Evolutionary conservation across 2,329 filamentous ascomycete species (phyloP), one percentile per base, ranked within the genome.

Genomic region (Trichoderma simmonsii): DNA sequence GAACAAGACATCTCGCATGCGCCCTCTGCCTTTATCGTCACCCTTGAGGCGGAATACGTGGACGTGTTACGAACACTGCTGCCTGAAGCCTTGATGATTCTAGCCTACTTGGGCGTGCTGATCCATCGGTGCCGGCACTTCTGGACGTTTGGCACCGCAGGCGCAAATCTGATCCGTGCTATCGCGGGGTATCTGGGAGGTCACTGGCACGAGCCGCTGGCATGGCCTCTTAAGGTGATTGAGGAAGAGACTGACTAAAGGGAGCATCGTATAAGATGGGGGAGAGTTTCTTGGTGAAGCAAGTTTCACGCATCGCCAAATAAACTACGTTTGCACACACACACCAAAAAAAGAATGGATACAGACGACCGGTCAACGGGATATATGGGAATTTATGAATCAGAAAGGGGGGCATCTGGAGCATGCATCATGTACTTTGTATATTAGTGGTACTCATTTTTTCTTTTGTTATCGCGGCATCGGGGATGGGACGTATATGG

Each of bases 31-130:
- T 82, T 81, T 61, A 78, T 78, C 11, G 78, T 81, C 3, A 72
- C 78, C 21, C 75, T 83, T 3, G 75, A 78, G 4, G 73, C 75
- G 3, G 79, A 79, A 18, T 84, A 80, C 62, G 75, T 82, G 54
- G 78, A 82, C 8, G 75, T 80, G 21, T 74, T 84, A 34, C 77
- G 78, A 18, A 78, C 79, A 32, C 75, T 79, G n/a, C 77, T 79
- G 0, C 82, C 83, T 0, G 83, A 83, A 62, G 83, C 83, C 8
- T 77, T 88, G 28, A 78, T 86, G 12, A 81, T 87, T 7, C 76
- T 88, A 26, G 85, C 84, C 6, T 82, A 87, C 74, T 87, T 86
- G 72, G 85, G 85, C 12, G 81, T 86, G 4, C 74, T 87, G 56
- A 77, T 87, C n/a, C 83, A 86, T 72, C 79, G 79, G 15, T 82